Base-by-base conservation (phyloP, 257 asterid genomes). In the Solanum arcanum region DNA sequence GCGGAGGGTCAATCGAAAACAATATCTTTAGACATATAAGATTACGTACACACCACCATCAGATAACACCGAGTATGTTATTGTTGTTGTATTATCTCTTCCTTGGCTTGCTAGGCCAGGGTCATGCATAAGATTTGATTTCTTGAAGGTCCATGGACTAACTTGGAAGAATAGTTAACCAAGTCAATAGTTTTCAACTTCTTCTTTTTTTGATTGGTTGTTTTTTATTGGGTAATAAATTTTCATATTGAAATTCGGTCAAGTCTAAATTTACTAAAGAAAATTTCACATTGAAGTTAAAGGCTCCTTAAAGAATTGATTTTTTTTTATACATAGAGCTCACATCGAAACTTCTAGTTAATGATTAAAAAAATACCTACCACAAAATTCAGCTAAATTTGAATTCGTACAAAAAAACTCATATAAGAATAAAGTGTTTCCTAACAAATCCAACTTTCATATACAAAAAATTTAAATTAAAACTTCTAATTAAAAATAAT, bases 401-500 rank as follows among this genome's bases (percentile, higher is more conserved):
- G 35, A 3, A 64, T 64, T 64, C 33, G 2, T 16, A n/a, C 1
- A n/a, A 5, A 1, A 12, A 5, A 11, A 5, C 1, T n/a, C 3
- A 25, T 3, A 15, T 69, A 1, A 3, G 0, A 18, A 7, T 27
- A 25, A 25, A 1, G 0, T n/a, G 0, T 11, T 29, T 1, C 7
- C 0, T 14, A 27, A 68, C 0, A 68, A 27, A 62, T 62, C 16
- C 2, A 2, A 27, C 5, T 68, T 68, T 12, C 4, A 29, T 29
- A 29, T 2, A 69, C 1, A 29, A 14, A 13, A 59, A 8, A 4
- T 0, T 68, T 1, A 31, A 68, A 29, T 27, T 0, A 0, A 25
- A 7, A 31, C 7, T 69, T 15, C 1, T 29, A 0, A 25, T 12
- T n/a, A 5, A 66, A 6, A 16, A 29, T 27, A 27, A 27, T 27